phyloP scores from a whole-genome alignment of 345 rosid genomes.

The Gossypium anomalum region DNA sequence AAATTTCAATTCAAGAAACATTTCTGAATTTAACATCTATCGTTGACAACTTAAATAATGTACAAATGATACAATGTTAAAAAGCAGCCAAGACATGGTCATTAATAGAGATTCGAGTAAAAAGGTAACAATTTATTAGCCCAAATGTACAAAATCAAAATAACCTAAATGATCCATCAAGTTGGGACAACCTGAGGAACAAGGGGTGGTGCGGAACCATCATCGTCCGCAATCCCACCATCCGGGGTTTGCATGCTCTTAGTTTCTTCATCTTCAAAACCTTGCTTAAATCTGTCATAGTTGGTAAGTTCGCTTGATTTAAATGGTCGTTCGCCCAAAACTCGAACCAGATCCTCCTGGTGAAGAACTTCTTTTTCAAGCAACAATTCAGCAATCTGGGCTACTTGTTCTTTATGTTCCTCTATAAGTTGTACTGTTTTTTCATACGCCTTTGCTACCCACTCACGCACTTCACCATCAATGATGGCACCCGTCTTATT shows the following conservation, averaged over 20 bases:
- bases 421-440: slow-evolving; percentile 55
- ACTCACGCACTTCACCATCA: slow-evolving; percentile 78
- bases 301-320: slow-evolving; percentile 58
- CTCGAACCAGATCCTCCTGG: slow-evolving; percentile 64
- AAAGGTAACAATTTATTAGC: background rate
- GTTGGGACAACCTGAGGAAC: slow-evolving; percentile 69
- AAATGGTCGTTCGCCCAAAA: slow-evolving; percentile 86
- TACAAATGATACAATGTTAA: background rate
- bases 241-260: slow-evolving; percentile 26
- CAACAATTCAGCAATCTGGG: slow-evolving; percentile 73
- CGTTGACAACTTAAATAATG: background rate
- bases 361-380: slow-evolving; percentile 88
- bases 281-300: slow-evolving; percentile 71
- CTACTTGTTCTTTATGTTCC: slow-evolving; percentile 75
- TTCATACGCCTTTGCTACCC: slow-evolving; percentile 76
- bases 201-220: slow-evolving; percentile 47
- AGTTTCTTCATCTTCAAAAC: slow-evolving; percentile 50
- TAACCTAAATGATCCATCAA: slow-evolving; percentile 18
- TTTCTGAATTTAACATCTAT: background rate
- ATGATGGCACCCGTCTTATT: slow-evolving; percentile 83
- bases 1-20: background rate
- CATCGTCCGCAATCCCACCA: slow-evolving; percentile 36
- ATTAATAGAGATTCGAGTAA: background rate
- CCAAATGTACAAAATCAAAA: slow-evolving; percentile 21
- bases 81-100: background rate